Conservation (phyloP, 257 asterid species). For the Lithospermum erythrorhizon region DNA sequence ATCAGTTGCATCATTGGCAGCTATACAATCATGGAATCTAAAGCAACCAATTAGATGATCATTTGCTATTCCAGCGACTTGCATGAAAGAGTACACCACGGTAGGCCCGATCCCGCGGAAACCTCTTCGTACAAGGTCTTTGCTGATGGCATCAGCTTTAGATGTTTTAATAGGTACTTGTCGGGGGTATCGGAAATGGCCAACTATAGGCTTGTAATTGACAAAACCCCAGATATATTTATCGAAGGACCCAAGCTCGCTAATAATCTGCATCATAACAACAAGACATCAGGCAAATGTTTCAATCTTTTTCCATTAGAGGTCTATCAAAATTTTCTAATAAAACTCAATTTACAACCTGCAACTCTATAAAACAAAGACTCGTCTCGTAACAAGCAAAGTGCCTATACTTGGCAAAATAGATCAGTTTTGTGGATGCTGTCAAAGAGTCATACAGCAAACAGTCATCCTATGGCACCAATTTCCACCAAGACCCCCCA, state of each 20-base stretch:
- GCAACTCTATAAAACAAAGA: no score
- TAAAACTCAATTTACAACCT: no score
- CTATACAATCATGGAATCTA: slow-evolving; percentile 30
- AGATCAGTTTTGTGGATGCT: no score
- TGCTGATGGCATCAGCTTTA: slow-evolving; percentile 35
- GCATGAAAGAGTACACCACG: slow-evolving; percentile 37
- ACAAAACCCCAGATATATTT: slow-evolving; percentile 38
- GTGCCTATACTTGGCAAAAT: no score
- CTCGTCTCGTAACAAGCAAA: no score
- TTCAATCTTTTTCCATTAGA: background rate
- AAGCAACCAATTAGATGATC: slow-evolving; percentile 38
- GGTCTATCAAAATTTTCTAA: no score
- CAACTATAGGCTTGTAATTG: slow-evolving; percentile 24
- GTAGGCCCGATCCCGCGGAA: slow-evolving; percentile 36
- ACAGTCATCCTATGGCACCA: no score
- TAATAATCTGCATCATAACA: slow-evolving; percentile 18
- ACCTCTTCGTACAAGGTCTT: slow-evolving; percentile 31
- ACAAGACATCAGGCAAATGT: slow-evolving; percentile 1
- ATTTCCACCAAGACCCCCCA: no score
- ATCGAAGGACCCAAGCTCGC: slow-evolving; percentile 36
- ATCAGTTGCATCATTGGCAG: slow-evolving; percentile 16
- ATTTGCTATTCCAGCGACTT: slow-evolving; percentile 37
- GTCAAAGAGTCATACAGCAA: no score
- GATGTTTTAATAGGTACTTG: slow-evolving; percentile 37
- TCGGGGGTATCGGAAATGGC: slow-evolving; percentile 27